phyloP scores from a whole-genome alignment of 2,329 filamentous ascomycete species.

The Claviceps humidiphila region DNA sequence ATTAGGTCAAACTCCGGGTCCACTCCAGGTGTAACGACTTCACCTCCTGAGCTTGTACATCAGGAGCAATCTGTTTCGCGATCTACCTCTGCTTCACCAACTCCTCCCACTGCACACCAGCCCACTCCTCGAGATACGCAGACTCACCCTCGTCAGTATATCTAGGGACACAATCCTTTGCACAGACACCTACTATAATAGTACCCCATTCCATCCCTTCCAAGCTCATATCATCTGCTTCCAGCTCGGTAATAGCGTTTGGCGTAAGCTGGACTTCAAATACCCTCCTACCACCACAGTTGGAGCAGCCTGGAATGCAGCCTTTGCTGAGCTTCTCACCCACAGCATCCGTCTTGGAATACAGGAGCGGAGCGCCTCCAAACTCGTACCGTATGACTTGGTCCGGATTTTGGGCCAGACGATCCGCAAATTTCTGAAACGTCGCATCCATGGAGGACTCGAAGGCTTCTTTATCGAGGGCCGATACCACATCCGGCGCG shows the following conservation, averaged over 20 bases:
- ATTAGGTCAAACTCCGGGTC: neutral
- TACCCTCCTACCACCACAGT: slow-evolving; percentile 60
- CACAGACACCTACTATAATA: slow-evolving; percentile 75
- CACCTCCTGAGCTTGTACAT: slow-evolving; percentile 7
- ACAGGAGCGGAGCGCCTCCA: slow-evolving; percentile 59
- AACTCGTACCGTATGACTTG: slow-evolving; percentile 76
- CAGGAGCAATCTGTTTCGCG: neutral
- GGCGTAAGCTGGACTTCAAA: slow-evolving; percentile 93
- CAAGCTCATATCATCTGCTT: slow-evolving; percentile 56
- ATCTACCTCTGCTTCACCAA: slow-evolving; percentile 27
- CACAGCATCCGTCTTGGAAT: slow-evolving; percentile 62
- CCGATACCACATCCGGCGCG: slow-evolving; percentile 22
- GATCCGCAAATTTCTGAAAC: slow-evolving; percentile 70
- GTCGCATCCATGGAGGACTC: slow-evolving; percentile 62
- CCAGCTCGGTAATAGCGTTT: slow-evolving; percentile 77
- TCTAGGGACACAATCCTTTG: slow-evolving; percentile 56
- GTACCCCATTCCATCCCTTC: slow-evolving; percentile 99
- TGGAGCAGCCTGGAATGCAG: slow-evolving; percentile 60
- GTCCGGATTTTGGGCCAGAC: slow-evolving; percentile 67
- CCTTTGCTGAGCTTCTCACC: slow-evolving; percentile 45
- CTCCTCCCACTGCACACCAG: slow-evolving; percentile 97
- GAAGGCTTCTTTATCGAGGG: slow-evolving; percentile 56
- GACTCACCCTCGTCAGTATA: slow-evolving; percentile 47
- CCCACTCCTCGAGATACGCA: slow-evolving; percentile 88
- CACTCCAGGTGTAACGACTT: neutral